phyloP scores from a whole-genome alignment of 768 basidiomycete species.

The Auriscalpium vulgare region DNA sequence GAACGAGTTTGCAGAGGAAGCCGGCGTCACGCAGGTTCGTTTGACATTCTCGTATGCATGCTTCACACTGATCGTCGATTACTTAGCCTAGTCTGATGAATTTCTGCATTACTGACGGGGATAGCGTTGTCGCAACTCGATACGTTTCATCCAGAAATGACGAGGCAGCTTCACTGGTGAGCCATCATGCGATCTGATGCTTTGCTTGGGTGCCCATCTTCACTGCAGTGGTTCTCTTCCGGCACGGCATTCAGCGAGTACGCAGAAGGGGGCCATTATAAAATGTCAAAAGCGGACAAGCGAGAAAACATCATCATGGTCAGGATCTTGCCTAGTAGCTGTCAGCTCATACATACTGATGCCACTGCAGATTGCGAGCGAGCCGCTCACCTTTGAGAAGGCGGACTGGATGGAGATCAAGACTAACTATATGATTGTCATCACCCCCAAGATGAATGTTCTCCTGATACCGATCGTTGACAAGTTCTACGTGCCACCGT shows the following conservation, averaged over 20 bases:
- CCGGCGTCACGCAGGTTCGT: slow-evolving; percentile 61
- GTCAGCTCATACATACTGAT: neutral
- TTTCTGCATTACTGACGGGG: slow-evolving; percentile 94
- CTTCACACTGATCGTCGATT: slow-evolving; percentile 2
- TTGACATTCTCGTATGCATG: neutral
- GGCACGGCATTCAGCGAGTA: slow-evolving; percentile 92
- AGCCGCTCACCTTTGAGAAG: slow-evolving; percentile 95
- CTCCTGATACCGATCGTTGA: slow-evolving; percentile 92
- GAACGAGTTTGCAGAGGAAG: slow-evolving; percentile 68
- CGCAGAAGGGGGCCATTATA: slow-evolving; percentile 81
- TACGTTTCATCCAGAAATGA: slow-evolving; percentile 90
- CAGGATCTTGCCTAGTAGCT: slow-evolving; percentile 4
- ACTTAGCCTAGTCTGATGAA: slow-evolving; percentile 82
- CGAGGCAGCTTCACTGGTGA: slow-evolving; percentile 58
- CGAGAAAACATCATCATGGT: slow-evolving; percentile 94
- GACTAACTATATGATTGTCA: slow-evolving; percentile 91
- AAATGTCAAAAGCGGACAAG: slow-evolving; percentile 94
- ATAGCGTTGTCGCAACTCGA: slow-evolving; percentile 87
- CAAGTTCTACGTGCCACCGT: slow-evolving; percentile 85
- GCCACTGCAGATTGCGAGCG: slow-evolving; percentile 62
- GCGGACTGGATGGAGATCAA: slow-evolving; percentile 99
- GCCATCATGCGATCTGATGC: neutral
- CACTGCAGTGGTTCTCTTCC: slow-evolving; percentile 83
- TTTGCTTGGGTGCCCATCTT: neutral
- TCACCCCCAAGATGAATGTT: slow-evolving; percentile 93